A percentile compares a stretch with the other conserved stretches of the same genome.
Conservation (phyloP, 805 yeast species). For the Ogataea degrootiae region DNA sequence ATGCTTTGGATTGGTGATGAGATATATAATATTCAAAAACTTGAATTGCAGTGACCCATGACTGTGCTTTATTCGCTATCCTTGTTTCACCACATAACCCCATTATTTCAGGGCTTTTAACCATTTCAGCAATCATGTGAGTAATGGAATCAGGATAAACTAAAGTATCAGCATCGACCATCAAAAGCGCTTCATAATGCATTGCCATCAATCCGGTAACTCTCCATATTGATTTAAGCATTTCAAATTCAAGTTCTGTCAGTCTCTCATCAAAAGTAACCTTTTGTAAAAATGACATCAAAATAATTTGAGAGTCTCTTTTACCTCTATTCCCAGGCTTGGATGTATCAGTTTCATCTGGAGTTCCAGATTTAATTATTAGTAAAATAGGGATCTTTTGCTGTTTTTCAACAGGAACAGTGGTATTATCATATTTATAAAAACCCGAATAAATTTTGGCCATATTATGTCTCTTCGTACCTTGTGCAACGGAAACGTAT, state of each 20-base stretch:
- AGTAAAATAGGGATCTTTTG: conserved; percentile 76
- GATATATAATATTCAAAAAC: conserved; percentile 91
- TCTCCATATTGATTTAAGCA: conserved; percentile 70
- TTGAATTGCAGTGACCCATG: conserved; percentile 92
- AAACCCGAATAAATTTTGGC: conserved; percentile 95
- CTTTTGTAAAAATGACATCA: conserved; percentile 86
- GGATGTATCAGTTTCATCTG: conserved; percentile 61
- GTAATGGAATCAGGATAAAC: conserved; percentile 83
- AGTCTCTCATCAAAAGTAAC: conserved; percentile 90
- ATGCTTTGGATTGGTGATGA: conserved; percentile 91
- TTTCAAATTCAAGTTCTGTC: conserved; percentile 83
- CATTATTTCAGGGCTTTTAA: conserved; percentile 80
- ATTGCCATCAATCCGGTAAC: conserved; percentile 83
- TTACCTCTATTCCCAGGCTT: conserved; percentile 95
- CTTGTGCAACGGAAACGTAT: conserved; percentile 93
- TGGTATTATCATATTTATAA: conserved; percentile 74
- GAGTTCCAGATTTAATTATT: conserved; percentile 86
- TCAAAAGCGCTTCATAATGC: conserved; percentile 72
- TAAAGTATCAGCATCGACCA: conserved; percentile 95
- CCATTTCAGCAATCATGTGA: conserved; percentile 88
- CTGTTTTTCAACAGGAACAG: conserved; percentile 77
- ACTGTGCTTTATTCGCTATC: conserved; percentile 72
- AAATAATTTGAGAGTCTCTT: conserved; percentile 87
- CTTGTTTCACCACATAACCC: conserved; percentile 95
- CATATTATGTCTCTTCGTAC: conserved; percentile 93